phyloP scores from a whole-genome alignment of 164 flowering plant species.

The Vitis amurensis region DNA sequence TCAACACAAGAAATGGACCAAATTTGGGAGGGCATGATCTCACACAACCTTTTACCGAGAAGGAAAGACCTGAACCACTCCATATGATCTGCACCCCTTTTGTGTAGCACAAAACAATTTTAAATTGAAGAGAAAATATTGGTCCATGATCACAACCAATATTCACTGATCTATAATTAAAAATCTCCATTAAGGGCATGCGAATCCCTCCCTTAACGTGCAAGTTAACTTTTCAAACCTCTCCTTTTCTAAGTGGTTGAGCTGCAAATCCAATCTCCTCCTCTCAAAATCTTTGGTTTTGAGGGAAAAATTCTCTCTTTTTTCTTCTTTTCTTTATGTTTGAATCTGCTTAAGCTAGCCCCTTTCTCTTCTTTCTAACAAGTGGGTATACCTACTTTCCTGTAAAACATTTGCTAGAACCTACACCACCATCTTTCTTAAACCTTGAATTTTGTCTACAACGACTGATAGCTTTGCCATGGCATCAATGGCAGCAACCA shows the following conservation, averaged over 20 bases:
- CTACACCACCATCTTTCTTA: not conserved
- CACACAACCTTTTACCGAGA: too few species aligned
- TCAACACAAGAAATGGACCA: too few species aligned
- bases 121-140: not conserved
- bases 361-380: not conserved
- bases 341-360: not conserved
- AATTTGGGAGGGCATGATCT: too few species aligned
- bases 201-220: slow-evolving; percentile 22
- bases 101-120: not conserved
- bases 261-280: slow-evolving; percentile 31
- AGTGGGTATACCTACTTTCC: slow-evolving; percentile 19
- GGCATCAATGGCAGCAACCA: slow-evolving; percentile 21
- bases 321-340: too few species aligned
- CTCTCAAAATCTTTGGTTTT: not conserved
- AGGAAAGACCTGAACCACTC: too few species aligned
- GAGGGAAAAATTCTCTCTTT: too few species aligned
- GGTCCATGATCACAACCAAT: not conserved
- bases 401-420: not conserved
- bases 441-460: not conserved
- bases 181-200: not conserved
- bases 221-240: slow-evolving; percentile 11
- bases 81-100: not conserved
- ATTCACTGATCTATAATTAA: not conserved
- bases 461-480: slow-evolving; percentile 1
- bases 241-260: slow-evolving; percentile 44